Evolutionary conservation across 164 flowering plant species (phyloP).

Genomic region (Magnolia kwangsiensis): DNA sequence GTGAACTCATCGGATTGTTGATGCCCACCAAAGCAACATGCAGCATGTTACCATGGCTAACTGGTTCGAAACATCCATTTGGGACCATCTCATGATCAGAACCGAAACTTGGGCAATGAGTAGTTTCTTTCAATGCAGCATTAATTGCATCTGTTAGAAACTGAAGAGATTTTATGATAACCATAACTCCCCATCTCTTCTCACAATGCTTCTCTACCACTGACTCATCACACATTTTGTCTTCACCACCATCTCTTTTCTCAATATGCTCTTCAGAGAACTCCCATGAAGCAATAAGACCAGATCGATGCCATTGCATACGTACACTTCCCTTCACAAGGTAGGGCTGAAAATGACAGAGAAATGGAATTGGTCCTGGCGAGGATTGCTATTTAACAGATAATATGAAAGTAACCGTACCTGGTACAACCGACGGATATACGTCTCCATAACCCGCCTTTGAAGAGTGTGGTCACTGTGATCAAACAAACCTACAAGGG

Average conservation of each 20-base stretch:
- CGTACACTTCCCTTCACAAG: slow-evolving; percentile 92
- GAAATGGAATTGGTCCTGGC: neutral
- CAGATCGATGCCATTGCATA: slow-evolving; percentile 99
- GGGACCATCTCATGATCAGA: slow-evolving; percentile 25
- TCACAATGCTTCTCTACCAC: slow-evolving; percentile 54
- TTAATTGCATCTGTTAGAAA: slow-evolving; percentile 58
- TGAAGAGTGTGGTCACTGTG: slow-evolving; percentile 98
- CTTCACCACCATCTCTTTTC: slow-evolving; percentile 45
- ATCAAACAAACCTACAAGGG: slow-evolving; percentile 94
- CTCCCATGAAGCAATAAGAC: slow-evolving; percentile 96
- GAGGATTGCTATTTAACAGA: neutral
- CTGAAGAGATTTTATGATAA: slow-evolving; percentile 90
- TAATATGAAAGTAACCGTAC: slow-evolving; percentile 31
- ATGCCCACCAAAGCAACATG: slow-evolving; percentile 93
- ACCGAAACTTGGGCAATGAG: slow-evolving; percentile 28
- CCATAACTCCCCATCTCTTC: slow-evolving; percentile 97
- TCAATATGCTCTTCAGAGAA: slow-evolving; percentile 80
- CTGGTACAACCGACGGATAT: slow-evolving; percentile 93
- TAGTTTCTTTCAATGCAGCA: slow-evolving; percentile 77
- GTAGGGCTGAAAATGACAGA: slow-evolving; percentile 59
- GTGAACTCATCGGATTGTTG: slow-evolving; percentile 92
- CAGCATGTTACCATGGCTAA: slow-evolving; percentile 75
- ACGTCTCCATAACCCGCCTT: slow-evolving; percentile 96
- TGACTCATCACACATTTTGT: slow-evolving; percentile 29
- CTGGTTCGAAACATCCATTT: slow-evolving; percentile 38